Percentiles rank a stretch among this genome's conserved stretches.
These are phyloP conservation scores for Scenedesmus sp. DNA, from an alignment of 163 green algal species.

Conservation along the genomic window DNA sequence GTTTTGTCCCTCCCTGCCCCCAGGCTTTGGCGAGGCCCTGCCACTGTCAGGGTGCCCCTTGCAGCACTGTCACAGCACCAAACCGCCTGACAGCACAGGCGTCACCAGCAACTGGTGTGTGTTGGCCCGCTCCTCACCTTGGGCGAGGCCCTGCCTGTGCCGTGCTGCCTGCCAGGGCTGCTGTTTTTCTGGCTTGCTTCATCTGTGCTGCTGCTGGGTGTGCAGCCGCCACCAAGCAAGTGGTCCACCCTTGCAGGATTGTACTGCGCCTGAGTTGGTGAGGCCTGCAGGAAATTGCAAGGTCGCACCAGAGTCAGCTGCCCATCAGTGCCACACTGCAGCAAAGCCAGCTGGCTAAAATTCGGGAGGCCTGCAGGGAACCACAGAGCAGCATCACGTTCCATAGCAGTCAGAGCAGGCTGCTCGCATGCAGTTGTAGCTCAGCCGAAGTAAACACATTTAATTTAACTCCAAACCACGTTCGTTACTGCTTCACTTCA, in stretches of 20 bases:
- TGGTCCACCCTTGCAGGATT: conserved; percentile 15
- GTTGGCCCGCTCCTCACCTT: no score
- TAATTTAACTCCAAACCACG: no score
- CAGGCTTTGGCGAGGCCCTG: not conserved
- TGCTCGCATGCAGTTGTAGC: no score
- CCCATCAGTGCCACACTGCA: not conserved
- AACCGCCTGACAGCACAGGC: no score
- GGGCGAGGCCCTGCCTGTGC: no score
- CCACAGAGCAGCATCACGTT: not conserved
- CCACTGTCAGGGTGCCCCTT: not conserved
- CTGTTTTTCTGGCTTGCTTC: not conserved
- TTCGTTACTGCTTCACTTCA: no score
- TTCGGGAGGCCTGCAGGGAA: not conserved
- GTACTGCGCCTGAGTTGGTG: not conserved
- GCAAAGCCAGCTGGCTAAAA: not conserved
- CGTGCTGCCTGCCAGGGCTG: no score
- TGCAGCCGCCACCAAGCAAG: not conserved
- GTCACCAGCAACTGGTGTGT: no score
- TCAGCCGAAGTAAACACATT: no score
- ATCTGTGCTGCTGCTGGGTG: not conserved
- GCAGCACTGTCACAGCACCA: not conserved
- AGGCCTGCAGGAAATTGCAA: not conserved
- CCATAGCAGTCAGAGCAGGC: not conserved
- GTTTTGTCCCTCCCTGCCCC: no score
- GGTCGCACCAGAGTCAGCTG: no score